Evolutionary conservation across 1,139 yeast species (phyloP).

Genomic region (Blastobotrys raffinosifermentans): DNA sequence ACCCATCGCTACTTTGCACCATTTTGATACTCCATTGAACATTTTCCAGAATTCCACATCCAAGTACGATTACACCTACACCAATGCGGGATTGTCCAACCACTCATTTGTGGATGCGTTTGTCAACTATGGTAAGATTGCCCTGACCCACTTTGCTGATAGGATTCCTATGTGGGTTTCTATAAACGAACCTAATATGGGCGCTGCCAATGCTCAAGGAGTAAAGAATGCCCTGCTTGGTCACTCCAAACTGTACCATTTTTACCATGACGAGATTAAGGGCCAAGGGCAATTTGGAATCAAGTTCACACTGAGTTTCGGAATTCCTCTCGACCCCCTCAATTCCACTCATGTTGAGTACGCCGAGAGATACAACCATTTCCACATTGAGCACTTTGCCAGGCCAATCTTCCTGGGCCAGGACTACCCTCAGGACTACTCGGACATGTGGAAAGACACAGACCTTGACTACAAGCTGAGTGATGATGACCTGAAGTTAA

Average conservation of each 20-base stretch:
- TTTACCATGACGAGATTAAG: constrained; percentile 28
- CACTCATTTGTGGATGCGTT: constrained; percentile 29
- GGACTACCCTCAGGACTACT: constrained; percentile 26
- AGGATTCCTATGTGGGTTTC: constrained; percentile 30
- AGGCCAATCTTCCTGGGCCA: constrained; percentile 30
- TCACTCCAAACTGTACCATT: constrained; percentile 26
- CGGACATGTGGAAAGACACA: neutral
- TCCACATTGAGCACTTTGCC: constrained; percentile 6
- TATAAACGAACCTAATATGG: constrained; percentile 28
- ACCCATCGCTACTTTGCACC: constrained; percentile 31
- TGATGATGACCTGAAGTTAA: constrained; percentile 2
- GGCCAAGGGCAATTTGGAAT: constrained; percentile 16
- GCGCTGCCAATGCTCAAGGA: constrained; percentile 8
- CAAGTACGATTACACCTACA: neutral
- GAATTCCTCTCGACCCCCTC: constrained; percentile 26
- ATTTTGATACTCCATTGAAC: constrained; percentile 29
- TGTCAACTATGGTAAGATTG: constrained; percentile 31
- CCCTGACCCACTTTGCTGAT: constrained; percentile 30
- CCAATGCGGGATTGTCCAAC: constrained; percentile 19
- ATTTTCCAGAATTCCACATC: constrained; percentile 5
- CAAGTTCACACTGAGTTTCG: constrained; percentile 24
- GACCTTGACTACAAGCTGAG: constrained; percentile 5
- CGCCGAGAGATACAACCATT: constrained; percentile 22
- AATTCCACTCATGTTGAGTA: constrained; percentile 14
- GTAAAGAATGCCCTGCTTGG: constrained; percentile 27